These are phyloP conservation scores for Colletotrichum destructivum DNA, from an alignment of 2,329 filamentous ascomycete species.

Conservation along the genomic window DNA sequence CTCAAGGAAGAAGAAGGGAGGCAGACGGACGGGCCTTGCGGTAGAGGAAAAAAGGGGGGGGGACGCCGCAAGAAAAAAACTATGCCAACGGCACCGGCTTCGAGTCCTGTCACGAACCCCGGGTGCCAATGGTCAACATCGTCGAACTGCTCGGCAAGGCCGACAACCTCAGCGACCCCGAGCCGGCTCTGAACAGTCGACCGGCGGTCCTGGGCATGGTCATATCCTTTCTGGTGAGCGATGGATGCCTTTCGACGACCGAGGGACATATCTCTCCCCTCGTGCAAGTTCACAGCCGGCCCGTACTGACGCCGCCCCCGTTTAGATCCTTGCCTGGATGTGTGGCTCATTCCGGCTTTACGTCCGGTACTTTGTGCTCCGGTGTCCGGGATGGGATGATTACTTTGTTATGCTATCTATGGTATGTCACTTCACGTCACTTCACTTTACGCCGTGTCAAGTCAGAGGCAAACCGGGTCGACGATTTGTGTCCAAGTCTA, in stretches of 20 bases:
- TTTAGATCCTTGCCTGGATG: constrained; percentile 28
- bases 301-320: too few relatives aligned
- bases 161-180: constrained; percentile 43
- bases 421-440: constrained; percentile 14
- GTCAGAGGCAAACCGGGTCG: too few relatives aligned
- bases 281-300: too few relatives aligned
- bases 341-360: constrained; percentile 43
- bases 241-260: too few relatives aligned
- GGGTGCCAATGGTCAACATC: constrained; percentile 35
- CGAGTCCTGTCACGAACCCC: neutral
- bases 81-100: constrained; percentile 31
- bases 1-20: too few relatives aligned
- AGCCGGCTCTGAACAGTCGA: constrained; percentile 37
- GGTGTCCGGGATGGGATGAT: constrained; percentile 43
- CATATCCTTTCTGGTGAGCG: constrained; percentile 40
- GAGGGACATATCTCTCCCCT: too few relatives aligned
- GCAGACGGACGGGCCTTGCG: neutral
- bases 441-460: too few relatives aligned
- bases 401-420: constrained; percentile 41
- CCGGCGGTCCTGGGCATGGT: constrained; percentile 40
- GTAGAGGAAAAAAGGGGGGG: neutral
- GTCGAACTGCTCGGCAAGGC: constrained; percentile 41
- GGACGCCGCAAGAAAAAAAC: neutral
- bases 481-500: too few relatives aligned
- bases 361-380: constrained; percentile 39